Conservation (phyloP, 2,329 filamentous ascomycete genomes). For the Tolypocladium amazonense region DNA sequence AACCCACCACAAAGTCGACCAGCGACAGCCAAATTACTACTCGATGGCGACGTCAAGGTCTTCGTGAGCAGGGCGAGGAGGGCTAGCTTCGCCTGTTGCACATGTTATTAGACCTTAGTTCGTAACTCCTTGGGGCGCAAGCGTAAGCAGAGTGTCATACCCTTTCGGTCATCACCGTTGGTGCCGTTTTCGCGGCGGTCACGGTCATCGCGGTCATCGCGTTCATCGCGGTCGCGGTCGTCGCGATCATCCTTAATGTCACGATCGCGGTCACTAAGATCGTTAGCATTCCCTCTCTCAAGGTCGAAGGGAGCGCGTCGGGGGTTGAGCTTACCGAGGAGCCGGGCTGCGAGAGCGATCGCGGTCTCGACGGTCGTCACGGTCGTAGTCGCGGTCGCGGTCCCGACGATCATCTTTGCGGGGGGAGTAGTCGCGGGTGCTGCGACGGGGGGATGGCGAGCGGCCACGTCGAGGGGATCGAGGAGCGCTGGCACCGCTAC, state of each 20-base stretch:
- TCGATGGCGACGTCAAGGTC: slow-evolving; percentile 86
- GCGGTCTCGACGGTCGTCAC: slow-evolving; percentile 63
- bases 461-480: slow-evolving; percentile 57
- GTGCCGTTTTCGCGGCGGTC: slow-evolving; percentile 67
- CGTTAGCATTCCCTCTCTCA: slow-evolving; percentile 15
- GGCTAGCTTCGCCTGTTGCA: slow-evolving; percentile 45
- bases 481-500: slow-evolving; percentile 25
- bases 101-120: neutral
- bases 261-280: slow-evolving; percentile 39
- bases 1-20: slow-evolving; percentile 3
- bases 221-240: slow-evolving; percentile 62
- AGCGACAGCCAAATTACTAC: slow-evolving; percentile 25
- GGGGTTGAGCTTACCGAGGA: slow-evolving; percentile 32
- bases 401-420: slow-evolving; percentile 81
- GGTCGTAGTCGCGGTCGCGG: slow-evolving; percentile 51
- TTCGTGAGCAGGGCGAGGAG: slow-evolving; percentile 74
- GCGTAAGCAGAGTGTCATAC: slow-evolving; percentile 34
- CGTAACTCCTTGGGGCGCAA: neutral
- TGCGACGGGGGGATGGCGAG: slow-evolving; percentile 68
- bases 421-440: slow-evolving; percentile 71
- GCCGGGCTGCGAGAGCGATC: slow-evolving; percentile 68
- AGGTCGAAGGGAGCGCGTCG: neutral
- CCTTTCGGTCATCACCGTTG: slow-evolving; percentile 85
- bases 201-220: slow-evolving; percentile 53
- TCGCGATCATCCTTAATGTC: slow-evolving; percentile 57